Conservation (phyloP, 805 yeast species). For the Ascoidea asiatica region DNA sequence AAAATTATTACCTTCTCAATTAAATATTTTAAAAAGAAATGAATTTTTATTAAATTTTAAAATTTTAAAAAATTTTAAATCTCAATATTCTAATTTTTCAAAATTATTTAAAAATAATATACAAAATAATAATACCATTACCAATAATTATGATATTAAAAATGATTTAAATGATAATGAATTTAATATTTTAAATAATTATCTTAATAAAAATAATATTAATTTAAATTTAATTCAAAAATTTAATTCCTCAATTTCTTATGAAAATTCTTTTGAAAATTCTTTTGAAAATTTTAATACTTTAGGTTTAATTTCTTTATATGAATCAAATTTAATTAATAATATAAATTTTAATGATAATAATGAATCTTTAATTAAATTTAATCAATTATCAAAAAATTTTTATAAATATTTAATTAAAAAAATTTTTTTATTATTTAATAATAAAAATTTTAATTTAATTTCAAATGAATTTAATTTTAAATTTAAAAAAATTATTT, state of each 20-base stretch:
- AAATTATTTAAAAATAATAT: too few relatives aligned
- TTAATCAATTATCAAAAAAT: neutral
- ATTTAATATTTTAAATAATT: too few relatives aligned
- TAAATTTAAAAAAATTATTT: conserved; percentile 4
- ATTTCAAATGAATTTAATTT: neutral
- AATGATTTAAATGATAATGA: neutral
- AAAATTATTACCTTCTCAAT: conserved; percentile 19
- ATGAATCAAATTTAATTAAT: neutral
- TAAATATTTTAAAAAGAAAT: conserved; percentile 26
- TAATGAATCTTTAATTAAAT: neutral
- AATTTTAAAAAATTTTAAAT: conserved; percentile 19
- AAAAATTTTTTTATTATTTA: too few relatives aligned
- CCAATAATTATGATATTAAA: neutral
- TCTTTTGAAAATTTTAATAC: neutral
- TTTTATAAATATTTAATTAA: conserved; percentile 2
- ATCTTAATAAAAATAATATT: too few relatives aligned
- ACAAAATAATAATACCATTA: too few relatives aligned
- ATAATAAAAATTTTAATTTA: too few relatives aligned
- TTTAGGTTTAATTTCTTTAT: neutral
- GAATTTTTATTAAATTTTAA: conserved; percentile 27
- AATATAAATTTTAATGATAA: neutral
- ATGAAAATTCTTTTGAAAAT: too few relatives aligned
- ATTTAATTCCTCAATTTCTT: too few relatives aligned
- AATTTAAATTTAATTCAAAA: too few relatives aligned
- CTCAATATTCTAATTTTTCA: neutral